Base-by-base conservation (phyloP, 1,139 yeast species). In the Candida albicans region DNA sequence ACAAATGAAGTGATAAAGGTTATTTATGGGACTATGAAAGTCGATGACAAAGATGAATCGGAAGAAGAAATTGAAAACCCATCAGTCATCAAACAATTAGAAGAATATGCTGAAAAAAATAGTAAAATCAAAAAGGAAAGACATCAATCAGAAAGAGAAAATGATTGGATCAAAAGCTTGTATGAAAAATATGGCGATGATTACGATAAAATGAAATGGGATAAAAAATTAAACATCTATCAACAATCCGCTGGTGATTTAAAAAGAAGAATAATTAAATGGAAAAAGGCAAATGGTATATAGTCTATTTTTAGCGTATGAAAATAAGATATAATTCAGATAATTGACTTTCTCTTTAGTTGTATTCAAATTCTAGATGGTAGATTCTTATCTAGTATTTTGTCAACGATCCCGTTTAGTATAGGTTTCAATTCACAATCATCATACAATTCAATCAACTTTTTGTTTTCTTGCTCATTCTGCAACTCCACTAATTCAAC, bases 151-250 rank as follows among this genome's bases (percentile, higher is more conserved):
- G 84, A 77, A 37, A 72, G 96, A 55, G 98, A 93, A 64, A 67
- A 64, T 39, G 86, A 77, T 33, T 89, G 96, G 96, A 65, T 89
- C 37, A 67, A 65, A 42, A 65, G 67, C 22, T 71, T 93, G 41
- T 76, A 83, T 47, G 80, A 78, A 27, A 89, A 88, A 64, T 82
- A 93, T 60, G 97, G 97, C 14, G 95, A 90, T 51, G 85, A 93
- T 62, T 90, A 82, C 61, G 84, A 79, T 41, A 87, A 82, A 56
- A 93, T 95, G 98, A 85, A 82, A 61, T 86, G 96, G 87, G 99
- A 93, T 62, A 81, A 78, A 67, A 87, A 86, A 62, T 73, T 91
- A 50, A 93, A 93, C 61, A 77, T 86, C 2, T 80, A 78, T 65
- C 97, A 90, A 67, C 91, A 87, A 60, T 76, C 88, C 51, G 84